phyloP scores from a whole-genome alignment of 1,139 yeast genomes.

The Oligophagozyma castellii region DNA sequence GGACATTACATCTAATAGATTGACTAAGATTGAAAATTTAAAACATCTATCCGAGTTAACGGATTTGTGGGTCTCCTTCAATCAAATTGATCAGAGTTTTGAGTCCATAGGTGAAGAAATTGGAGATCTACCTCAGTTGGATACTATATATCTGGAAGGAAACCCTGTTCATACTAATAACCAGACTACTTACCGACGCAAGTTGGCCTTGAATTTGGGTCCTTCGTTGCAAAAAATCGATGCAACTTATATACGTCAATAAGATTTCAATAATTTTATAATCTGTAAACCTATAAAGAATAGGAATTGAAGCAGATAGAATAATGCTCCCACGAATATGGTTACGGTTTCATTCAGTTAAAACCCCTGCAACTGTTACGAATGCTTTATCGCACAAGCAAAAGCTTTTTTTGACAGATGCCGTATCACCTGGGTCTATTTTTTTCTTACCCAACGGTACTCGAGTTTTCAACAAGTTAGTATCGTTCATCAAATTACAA shows the following conservation, averaged over 20 bases:
- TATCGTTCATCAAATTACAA: constrained; percentile 72
- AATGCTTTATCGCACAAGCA: constrained; percentile 32
- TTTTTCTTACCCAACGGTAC: constrained; percentile 91
- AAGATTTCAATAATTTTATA: not conserved
- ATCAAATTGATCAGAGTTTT: constrained; percentile 47
- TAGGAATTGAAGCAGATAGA: no score
- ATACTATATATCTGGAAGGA: constrained; percentile 91
- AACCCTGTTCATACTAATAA: constrained; percentile 71
- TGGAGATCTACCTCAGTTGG: constrained; percentile 48
- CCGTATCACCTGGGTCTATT: constrained; percentile 73
- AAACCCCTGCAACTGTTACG: not conserved
- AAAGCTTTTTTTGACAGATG: constrained; percentile 61
- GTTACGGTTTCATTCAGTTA: no score
- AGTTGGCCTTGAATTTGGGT: constrained; percentile 50
- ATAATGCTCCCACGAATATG: no score
- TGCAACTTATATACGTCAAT: constrained; percentile 50
- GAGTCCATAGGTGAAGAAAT: constrained; percentile 56
- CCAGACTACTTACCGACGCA: constrained; percentile 74
- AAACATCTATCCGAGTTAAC: constrained; percentile 56
- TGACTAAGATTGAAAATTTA: constrained; percentile 49
- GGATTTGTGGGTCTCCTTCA: constrained; percentile 89
- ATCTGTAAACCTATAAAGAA: no score
- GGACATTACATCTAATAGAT: constrained; percentile 68
- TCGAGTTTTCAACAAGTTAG: constrained; percentile 62
- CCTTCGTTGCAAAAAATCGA: constrained; percentile 76